Conservation (phyloP, 2,329 filamentous ascomycete species). For the Fusarium keratoplasticum region DNA sequence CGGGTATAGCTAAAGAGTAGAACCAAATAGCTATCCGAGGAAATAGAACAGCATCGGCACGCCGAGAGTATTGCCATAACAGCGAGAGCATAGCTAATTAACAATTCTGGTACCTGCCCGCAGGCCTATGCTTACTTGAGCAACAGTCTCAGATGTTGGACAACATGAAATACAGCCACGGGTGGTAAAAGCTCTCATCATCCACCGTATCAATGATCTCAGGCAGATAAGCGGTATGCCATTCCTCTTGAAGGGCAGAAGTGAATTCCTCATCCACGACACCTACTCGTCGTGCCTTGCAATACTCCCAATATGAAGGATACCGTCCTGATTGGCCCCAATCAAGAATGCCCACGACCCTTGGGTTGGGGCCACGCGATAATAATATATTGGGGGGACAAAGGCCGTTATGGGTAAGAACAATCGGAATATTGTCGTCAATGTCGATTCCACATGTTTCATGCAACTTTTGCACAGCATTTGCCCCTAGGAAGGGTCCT, state of each 20-base stretch:
- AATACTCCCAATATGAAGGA: slow-evolving; percentile 50
- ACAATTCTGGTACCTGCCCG: neutral
- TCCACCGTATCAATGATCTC: slow-evolving; percentile 47
- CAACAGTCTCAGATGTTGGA: neutral
- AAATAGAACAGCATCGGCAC: neutral
- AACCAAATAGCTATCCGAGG: too few species aligned
- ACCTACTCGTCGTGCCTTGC: slow-evolving; percentile 43
- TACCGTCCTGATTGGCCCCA: slow-evolving; percentile 49
- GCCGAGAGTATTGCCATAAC: neutral
- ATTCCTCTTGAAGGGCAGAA: slow-evolving; percentile 45
- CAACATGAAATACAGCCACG: slow-evolving; percentile 47
- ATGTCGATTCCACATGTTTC: slow-evolving; percentile 47
- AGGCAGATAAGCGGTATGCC: slow-evolving; percentile 46
- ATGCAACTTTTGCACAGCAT: slow-evolving; percentile 48
- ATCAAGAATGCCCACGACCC: slow-evolving; percentile 42
- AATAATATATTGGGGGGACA: slow-evolving; percentile 42
- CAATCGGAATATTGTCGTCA: slow-evolving; percentile 30
- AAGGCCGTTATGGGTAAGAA: slow-evolving; percentile 44
- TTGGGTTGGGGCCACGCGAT: slow-evolving; percentile 27
- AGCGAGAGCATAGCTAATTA: neutral
- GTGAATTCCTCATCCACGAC: slow-evolving; percentile 35
- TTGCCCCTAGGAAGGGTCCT: slow-evolving; percentile 46
- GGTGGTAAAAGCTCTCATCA: slow-evolving; percentile 47
- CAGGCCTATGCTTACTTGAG: neutral
- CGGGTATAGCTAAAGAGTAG: neutral